phyloP scores from a whole-genome alignment of 169 alveolate species.

The Babesia gibsoni region DNA sequence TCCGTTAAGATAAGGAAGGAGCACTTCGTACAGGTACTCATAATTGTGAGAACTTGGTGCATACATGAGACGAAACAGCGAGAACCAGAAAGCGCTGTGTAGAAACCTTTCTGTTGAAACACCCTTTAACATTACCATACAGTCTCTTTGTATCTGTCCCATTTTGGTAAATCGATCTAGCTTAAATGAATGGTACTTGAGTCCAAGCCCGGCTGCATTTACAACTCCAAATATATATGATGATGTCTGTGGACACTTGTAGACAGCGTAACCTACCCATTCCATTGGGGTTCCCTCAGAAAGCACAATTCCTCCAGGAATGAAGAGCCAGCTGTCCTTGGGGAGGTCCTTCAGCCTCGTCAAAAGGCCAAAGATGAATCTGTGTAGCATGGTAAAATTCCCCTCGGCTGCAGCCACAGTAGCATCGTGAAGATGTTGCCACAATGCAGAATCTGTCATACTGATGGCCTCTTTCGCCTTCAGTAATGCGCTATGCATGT shows the following conservation, averaged over 20 bases:
- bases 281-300: conserved; percentile 59
- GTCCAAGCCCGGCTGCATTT: conserved; percentile 58
- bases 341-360: conserved; percentile 55
- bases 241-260: conserved; percentile 35
- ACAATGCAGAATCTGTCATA: conserved; percentile 40
- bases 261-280: conserved; percentile 37
- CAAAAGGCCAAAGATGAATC: conserved; percentile 54
- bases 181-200: conserved; percentile 73
- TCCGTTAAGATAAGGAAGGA: conserved; percentile 76
- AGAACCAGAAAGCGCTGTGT: conserved; percentile 80
- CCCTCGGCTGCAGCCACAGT: conserved; percentile 32
- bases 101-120: conserved; percentile 67
- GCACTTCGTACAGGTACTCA: conserved; percentile 76
- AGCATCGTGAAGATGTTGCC: conserved; percentile 62
- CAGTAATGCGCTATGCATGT: conserved; percentile 22
- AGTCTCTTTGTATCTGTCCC: conserved; percentile 71
- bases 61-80: conserved; percentile 73
- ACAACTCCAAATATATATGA: conserved; percentile 37
- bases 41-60: conserved; percentile 74
- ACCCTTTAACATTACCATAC: conserved; percentile 70
- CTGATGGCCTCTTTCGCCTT: conserved; percentile 59
- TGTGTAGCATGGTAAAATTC: conserved; percentile 43
- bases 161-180: conserved; percentile 63
- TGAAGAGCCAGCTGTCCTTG: conserved; percentile 51
- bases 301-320: conserved; percentile 54